Conservation (phyloP, 768 basidiomycete genomes). For the Phaeotremella fagi region DNA sequence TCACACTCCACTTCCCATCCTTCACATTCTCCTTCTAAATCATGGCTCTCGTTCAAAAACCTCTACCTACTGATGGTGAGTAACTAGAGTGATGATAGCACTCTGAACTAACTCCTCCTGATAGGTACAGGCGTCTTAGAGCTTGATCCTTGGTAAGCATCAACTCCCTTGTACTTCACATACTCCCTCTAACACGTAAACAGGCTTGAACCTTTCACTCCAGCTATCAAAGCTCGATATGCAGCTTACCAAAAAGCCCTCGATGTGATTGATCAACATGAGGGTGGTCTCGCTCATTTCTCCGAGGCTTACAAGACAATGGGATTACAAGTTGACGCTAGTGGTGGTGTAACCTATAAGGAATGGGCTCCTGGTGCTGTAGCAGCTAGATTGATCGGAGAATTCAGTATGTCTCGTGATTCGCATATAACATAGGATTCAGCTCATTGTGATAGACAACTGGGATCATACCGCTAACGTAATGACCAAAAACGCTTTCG, state of each 20-base stretch:
- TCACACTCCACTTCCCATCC: not conserved
- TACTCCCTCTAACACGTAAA: not conserved
- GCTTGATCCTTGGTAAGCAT: slow-evolving; percentile 47
- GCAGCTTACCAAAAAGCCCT: slow-evolving; percentile 41
- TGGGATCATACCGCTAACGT: slow-evolving; percentile 84
- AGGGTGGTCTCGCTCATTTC: slow-evolving; percentile 78
- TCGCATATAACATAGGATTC: not conserved
- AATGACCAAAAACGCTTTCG: slow-evolving; percentile 77
- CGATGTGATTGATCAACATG: slow-evolving; percentile 60
- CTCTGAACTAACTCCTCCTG: not conserved
- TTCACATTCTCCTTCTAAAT: not conserved
- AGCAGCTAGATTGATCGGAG: slow-evolving; percentile 81
- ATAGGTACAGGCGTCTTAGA: slow-evolving; percentile 41
- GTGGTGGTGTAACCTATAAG: slow-evolving; percentile 71
- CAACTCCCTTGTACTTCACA: not conserved
- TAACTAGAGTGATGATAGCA: not conserved
- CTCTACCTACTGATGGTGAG: not conserved
- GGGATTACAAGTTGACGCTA: slow-evolving; percentile 67
- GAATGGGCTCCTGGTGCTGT: slow-evolving; percentile 94
- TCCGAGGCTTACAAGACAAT: slow-evolving; percentile 69
- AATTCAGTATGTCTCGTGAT: slow-evolving; percentile 73
- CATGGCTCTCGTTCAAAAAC: not conserved
- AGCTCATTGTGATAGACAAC: slow-evolving; percentile 57
- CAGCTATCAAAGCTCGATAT: slow-evolving; percentile 45
- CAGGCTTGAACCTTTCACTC: slow-evolving; percentile 49